Base-by-base conservation (phyloP, 441 rosid genomes). In the Erodium moschatum region DNA sequence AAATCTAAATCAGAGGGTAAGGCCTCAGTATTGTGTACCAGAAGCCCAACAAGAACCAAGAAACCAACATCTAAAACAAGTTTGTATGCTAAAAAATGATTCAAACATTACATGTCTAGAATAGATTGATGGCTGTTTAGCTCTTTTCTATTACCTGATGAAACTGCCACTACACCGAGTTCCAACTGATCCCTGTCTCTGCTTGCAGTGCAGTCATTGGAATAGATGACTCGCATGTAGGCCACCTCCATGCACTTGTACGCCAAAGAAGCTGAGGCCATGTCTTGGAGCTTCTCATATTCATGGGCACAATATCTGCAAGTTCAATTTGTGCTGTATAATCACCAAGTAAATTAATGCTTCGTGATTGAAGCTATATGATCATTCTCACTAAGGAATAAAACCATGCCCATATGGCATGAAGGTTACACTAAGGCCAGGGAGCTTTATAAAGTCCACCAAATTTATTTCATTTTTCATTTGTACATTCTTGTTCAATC, bases 161-260 rank as follows among this genome's bases (percentile, higher is more conserved):
- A 60, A 60, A 60, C 64, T 18, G 29, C 31, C 64, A 60, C 64
- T 64, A 77, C 64, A 61, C 77, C 77, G 33, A 72, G 69, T 67
- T 75, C 76, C 75, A 83, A 73, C 71, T 80, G 81, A 67, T 71
- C n/a, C 67, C 82, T 73, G 69, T 66, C 78, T 69, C 68, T 77
- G 80, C 69, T 72, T 68, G 75, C 74, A 73, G 65, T 70, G 33
- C 52, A 70, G 65, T 79, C 69, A 67, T 77, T 74, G 63, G 81
- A 75, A 71, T 75, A 78, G 63, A 79, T 78, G 67, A 83, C 77
- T 76, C 80, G 77, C 70, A 80, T 67, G 75, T 76, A 80, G 38
- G 86, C 84, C 68, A 80, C 84, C 74, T 83, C 86, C 82, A 80
- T 78, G 74, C 84, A 80, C 70, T 83, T 83, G 82, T 83, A 83